Base-by-base conservation (phyloP, 2,329 filamentous ascomycete genomes). In the Colletotrichum tropicicola region DNA sequence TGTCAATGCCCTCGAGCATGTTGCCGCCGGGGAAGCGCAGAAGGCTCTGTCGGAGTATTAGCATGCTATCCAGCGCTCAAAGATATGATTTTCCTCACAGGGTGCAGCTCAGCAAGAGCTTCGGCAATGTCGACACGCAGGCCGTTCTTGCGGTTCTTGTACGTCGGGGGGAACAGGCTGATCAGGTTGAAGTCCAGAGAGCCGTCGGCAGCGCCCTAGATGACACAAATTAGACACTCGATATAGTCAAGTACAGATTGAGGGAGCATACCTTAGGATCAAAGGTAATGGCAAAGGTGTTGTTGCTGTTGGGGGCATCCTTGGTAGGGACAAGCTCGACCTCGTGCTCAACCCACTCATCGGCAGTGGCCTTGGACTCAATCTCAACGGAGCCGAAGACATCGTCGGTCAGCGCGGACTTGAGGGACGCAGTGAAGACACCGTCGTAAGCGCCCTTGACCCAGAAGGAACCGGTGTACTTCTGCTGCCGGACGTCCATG, bases 1-100 rank as follows among this genome's bases (percentile, higher is more conserved):
- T 79, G 23, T 75, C 79, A 48, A 75, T 71, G 0, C 83, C 83
- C 70, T 85, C 83, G 2, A 90, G 75, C 78, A 89, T 89, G 71
- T 89, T 90, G 8, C 88, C 89, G 6, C 90, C 90, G 0, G 89
- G 89, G 62, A 91, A 85, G 15, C 90, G 83, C 45, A 92, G 81
- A 69, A 91, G 85, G n/a, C 81, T 45, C 25, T 32, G 52, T 69
- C 6, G 65, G 23, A 27, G 23, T 27, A 51, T 44, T 6, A 57
- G 23, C 9, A 19, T 19, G 41, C 1, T 13, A 5, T 3, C 8
- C 10, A 9, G 10, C 13, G 5, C n/a, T 17, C 10, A 10, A n/a
- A n/a, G 17, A 3, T 7, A 10, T 8, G 23, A 9, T 28, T 28
- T 23, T 28, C 61, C 77, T 73, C 71, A 83, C 80, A 0, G 85